These are phyloP conservation scores for Pistacia atlantica DNA, from an alignment of 345 rosid genomes.

Conservation along the genomic window DNA sequence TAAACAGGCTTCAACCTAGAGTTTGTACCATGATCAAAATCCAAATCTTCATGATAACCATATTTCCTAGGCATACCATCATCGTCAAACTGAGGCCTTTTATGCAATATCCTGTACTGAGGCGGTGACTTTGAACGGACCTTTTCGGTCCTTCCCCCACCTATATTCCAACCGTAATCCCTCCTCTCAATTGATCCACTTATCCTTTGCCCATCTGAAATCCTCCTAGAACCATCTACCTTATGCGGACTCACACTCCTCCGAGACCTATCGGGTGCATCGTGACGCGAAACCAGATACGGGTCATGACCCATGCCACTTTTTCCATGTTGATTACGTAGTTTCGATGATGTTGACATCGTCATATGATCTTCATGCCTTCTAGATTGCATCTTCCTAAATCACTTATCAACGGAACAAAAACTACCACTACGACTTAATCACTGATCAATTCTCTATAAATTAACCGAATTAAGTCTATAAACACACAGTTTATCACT, in stretches of 20 bases:
- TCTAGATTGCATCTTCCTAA: slow-evolving; percentile 50
- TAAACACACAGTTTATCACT: slow-evolving; percentile 2
- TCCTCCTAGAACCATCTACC: slow-evolving; percentile 37
- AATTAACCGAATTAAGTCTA: slow-evolving; percentile 5
- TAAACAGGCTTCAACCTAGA: slow-evolving; percentile 34
- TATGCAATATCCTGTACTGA: slow-evolving; percentile 18
- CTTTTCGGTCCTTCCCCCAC: slow-evolving; percentile 32
- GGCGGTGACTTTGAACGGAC: slow-evolving; percentile 30
- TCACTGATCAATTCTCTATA: background rate
- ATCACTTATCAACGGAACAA: slow-evolving; percentile 7
- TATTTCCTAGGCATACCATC: slow-evolving; percentile 25
- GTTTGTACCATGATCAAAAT: slow-evolving; percentile 32
- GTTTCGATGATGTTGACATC: slow-evolving; percentile 34
- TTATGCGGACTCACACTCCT: slow-evolving; percentile 50
- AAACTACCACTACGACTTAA: background rate
- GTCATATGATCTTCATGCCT: slow-evolving; percentile 35
- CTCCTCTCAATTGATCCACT: slow-evolving; percentile 36
- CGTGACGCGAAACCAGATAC: slow-evolving; percentile 20
- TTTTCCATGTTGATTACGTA: slow-evolving; percentile 29
- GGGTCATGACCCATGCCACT: slow-evolving; percentile 27
- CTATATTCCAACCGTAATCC: slow-evolving; percentile 34
- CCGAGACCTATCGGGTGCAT: slow-evolving; percentile 24
- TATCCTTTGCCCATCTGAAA: slow-evolving; percentile 24
- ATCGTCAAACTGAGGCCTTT: slow-evolving; percentile 34
- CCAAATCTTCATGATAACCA: slow-evolving; percentile 24